phyloP scores from a whole-genome alignment of 2,329 filamentous ascomycete species.

The Zymoseptoria pseudotritici region DNA sequence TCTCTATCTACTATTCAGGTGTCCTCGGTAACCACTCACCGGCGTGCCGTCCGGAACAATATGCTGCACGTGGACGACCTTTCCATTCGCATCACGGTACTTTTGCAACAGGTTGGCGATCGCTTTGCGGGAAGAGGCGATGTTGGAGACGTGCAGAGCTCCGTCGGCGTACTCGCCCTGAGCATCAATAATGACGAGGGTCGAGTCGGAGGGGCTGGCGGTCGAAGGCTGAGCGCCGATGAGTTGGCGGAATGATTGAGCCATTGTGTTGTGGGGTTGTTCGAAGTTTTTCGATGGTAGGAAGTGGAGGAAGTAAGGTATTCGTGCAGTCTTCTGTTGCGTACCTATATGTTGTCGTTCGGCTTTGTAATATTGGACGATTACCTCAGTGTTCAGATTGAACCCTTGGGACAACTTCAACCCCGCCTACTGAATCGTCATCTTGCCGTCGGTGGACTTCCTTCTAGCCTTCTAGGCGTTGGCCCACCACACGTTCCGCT shows the following conservation, averaged over 20 bases:
- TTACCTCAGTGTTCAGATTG: background rate
- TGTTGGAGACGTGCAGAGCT: conserved; percentile 49
- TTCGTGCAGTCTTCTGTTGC: no score
- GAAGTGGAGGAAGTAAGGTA: no score
- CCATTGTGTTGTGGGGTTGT: conserved; percentile 5
- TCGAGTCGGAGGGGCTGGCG: conserved; percentile 51
- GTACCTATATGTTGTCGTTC: background rate
- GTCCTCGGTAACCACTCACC: background rate
- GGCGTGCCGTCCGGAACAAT: conserved; percentile 53
- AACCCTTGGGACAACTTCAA: no score
- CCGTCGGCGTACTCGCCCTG: conserved; percentile 62
- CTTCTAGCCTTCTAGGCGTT: background rate
- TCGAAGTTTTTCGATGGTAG: no score
- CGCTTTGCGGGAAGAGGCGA: conserved; percentile 46
- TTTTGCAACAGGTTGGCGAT: conserved; percentile 52
- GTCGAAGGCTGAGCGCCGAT: conserved; percentile 50
- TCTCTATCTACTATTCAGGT: background rate
- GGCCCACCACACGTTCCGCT: background rate
- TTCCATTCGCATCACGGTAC: conserved; percentile 49
- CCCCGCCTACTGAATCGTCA: background rate
- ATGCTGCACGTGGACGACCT: conserved; percentile 57
- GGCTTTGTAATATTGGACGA: background rate
- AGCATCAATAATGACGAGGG: conserved; percentile 61
- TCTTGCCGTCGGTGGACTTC: background rate
- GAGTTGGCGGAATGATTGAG: conserved; percentile 43